Base-by-base conservation (phyloP, 2,329 filamentous ascomycete species). In the Sclerotinia trifoliorum region DNA sequence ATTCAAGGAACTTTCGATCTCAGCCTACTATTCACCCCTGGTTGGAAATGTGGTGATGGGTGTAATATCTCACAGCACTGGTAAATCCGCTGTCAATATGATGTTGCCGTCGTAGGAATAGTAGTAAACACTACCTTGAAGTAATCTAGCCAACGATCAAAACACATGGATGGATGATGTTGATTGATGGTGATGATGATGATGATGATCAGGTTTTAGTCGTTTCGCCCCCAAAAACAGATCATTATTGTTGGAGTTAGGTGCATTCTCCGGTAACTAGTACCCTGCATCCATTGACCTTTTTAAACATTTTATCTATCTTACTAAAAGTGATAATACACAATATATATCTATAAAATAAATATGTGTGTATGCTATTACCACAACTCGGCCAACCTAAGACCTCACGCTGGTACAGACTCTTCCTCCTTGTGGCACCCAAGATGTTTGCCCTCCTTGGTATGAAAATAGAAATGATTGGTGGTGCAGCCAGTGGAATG, bases 381-480 rank as follows among this genome's bases (percentile, higher is more conserved):
- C 29, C 21, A 35, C 26, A 24, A 51, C n/a, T n/a, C n/a, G 44
- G 48, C 32, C 44, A 61, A 24, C 35, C 26, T 10, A 49, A 62
- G 44, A 49, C 29, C 29, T 35, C 58, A 61, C 24, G 49, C 26
- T 39, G n/a, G 51, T 2, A 21, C 46, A 26, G 60, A 39, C 46
- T 51, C 48, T 63, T 39, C 13, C 46, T 51, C n/a, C 60, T 39
- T 51, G 60, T 62, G 60, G 60, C 60, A 62, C 60, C 46, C 46
- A 62, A 39, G 60, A 51, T 39, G 58, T 26, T 26, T 51, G 46
- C 39, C 39, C 60, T 56, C 29, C 44, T 19, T 32, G 15, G 29
- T 21, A 42, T 51, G 46, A 39, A 63, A 42, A 51, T 63, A 63
- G 60, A 49, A 46, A 49, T 19, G 57, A 49, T 48, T n/a, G 19